Evolutionary conservation across 768 basidiomycete species (phyloP), one percentile per base, ranked within the genome.

Genomic region (Tylopilus rubrobrunneus): DNA sequence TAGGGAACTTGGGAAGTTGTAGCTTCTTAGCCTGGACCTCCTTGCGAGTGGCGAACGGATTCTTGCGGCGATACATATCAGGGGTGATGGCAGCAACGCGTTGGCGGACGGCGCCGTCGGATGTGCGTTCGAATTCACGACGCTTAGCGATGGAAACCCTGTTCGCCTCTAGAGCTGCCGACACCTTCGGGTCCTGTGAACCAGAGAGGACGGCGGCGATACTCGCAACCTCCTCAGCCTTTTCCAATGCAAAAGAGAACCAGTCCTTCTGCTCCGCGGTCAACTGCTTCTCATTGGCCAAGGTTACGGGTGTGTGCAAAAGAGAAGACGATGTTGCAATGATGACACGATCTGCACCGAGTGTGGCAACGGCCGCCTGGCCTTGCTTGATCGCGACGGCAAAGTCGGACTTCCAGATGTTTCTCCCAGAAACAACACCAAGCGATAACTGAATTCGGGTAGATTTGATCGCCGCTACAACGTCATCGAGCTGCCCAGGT

Each of bases 381-480:
- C 82, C 91, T 45, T 83, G 74, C 70, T 86, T 86, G 74, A 94
- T 81, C 53, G 92, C 86, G 51, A 83, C 85, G 58, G 79, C 76
- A 64, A 98, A 86, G 75, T 98, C 95, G 58, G 84, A 87, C 85
- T 98, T 99, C 97, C 97, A 99, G 78, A 99, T 92, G 81, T 98
- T 98, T 70, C 97, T 93, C 51, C 97, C 97, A 43, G 97, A 98
- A 59, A 99, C 90, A 57, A 98, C 72, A 74, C 97, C 97, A 58
- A 98, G 86, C 39, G 97, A 98, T 49, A 99, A 82, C 59, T 86
- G 67, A 58, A 93, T 80, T 66, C 73, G 74, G 60, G 92, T 95
- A 57, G 81, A 69, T 80, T 94, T 97, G 72, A 98, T 70, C 52
- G 92, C 93, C 42, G 78, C 80, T 58, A 96, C 57, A 58, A 92